These are phyloP conservation scores for carrot (Daucus carota) DNA, from an alignment of 129 eudicot genomes.

Conservation along the genomic window DNA sequence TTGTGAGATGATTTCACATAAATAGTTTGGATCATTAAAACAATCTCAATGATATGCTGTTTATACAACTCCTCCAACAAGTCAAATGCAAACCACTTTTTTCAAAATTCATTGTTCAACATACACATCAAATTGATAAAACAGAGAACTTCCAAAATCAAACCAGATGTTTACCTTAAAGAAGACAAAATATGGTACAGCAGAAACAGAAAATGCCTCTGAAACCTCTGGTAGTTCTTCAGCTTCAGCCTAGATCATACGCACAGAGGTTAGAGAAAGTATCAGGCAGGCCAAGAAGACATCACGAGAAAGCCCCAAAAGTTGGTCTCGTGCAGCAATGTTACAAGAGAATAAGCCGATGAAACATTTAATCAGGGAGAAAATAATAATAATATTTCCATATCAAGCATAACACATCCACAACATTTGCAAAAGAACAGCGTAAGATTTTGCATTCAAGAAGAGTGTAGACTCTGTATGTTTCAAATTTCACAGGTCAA, in stretches of 20 bases:
- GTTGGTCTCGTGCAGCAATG: not conserved
- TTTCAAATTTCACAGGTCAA: not conserved
- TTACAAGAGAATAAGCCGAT: not conserved
- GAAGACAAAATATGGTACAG: constrained; percentile 88
- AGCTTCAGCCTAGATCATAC: constrained; percentile 70
- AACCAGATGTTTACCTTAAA: constrained; percentile 51
- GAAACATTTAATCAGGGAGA: not conserved
- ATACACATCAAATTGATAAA: not conserved
- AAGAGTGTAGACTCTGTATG: not conserved
- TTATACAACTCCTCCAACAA: not conserved
- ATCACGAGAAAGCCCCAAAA: not conserved
- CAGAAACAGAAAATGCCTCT: constrained; percentile 88
- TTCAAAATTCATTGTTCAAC: not conserved
- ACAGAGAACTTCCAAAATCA: not conserved
- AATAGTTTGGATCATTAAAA: not conserved
- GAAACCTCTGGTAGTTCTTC: constrained; percentile 99
- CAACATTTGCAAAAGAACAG: not conserved
- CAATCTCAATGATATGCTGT: not conserved
- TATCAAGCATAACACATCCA: not conserved
- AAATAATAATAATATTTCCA: not conserved
- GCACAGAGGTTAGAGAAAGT: not conserved
- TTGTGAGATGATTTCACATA: not conserved
- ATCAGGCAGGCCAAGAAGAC: not conserved
- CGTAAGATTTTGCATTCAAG: not conserved
- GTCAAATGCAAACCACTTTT: not conserved